These are phyloP conservation scores for Claviceps sorghi DNA, from an alignment of 2,329 filamentous ascomycete genomes.

Conservation along the genomic window DNA sequence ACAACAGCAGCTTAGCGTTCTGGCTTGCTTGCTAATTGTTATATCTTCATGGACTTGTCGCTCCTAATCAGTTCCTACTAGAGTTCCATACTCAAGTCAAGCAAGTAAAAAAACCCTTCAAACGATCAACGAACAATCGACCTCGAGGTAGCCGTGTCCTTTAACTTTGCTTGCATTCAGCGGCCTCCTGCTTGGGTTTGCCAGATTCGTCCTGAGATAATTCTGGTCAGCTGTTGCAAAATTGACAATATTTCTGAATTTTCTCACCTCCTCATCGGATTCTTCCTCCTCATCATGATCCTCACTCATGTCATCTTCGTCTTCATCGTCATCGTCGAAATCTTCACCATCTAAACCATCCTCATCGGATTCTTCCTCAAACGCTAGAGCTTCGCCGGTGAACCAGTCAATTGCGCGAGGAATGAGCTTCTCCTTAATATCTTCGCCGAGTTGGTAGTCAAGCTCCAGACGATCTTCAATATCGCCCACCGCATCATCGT, in stretches of 20 bases:
- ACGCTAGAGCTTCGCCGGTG: conserved; percentile 92
- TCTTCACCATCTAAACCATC: conserved; percentile 51
- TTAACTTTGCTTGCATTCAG: conserved; percentile 92
- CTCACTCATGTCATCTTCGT: conserved; percentile 73
- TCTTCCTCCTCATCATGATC: conserved; percentile 73
- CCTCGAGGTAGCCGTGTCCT: background rate
- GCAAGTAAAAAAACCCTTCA: background rate
- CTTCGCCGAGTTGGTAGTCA: conserved; percentile 96
- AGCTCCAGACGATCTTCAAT: conserved; percentile 97
- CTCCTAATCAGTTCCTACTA: background rate
- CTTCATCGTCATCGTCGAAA: conserved; percentile 54
- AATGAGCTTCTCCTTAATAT: conserved; percentile 99
- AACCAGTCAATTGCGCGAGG: conserved; percentile 99
- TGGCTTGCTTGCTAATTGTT: conserved; percentile 2
- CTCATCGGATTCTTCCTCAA: conserved; percentile 67
- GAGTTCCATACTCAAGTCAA: background rate
- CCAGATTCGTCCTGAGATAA: conserved; percentile 58
- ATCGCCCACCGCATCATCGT: conserved; percentile 68
- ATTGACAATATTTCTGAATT: conserved; percentile 1
- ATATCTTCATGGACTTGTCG: conserved; percentile 1
- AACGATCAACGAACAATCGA: background rate
- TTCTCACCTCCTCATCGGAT: conserved; percentile 60
- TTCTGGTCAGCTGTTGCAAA: conserved; percentile 5
- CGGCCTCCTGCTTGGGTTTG: conserved; percentile 86
- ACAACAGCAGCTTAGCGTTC: background rate